A percentile compares a stretch with the other conserved stretches of the same genome.
These are phyloP conservation scores for Lobosporangium transversale DNA, from an alignment of 192 early-diverging fungal genomes.

Conservation along the genomic window DNA sequence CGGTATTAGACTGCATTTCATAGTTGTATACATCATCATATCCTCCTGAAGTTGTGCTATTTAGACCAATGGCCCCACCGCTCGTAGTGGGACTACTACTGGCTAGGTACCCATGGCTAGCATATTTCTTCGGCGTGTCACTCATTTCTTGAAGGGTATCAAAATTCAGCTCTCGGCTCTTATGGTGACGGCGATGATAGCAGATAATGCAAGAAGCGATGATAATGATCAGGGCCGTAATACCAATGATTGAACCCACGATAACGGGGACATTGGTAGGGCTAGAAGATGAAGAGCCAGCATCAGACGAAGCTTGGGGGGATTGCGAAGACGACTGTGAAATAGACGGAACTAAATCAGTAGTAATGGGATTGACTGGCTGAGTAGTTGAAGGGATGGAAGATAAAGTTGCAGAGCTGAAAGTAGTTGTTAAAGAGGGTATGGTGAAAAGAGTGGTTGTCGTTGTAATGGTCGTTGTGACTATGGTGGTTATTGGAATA, in stretches of 20 bases:
- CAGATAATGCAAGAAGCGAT: conserved; percentile 39
- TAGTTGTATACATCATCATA: conserved; percentile 37
- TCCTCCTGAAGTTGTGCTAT: not conserved
- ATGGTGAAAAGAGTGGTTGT: too few relatives aligned
- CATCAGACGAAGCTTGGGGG: not conserved
- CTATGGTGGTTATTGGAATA: not conserved
- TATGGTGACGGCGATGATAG: conserved; percentile 22
- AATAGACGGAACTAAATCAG: not conserved
- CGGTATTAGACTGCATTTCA: not conserved
- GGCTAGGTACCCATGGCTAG: conserved; percentile 12
- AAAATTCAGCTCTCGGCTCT: conserved; percentile 38
- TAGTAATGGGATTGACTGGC: not conserved
- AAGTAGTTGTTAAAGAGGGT: too few relatives aligned
- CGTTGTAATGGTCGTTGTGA: not conserved
- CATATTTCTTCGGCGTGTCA: not conserved
- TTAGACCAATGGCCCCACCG: not conserved
- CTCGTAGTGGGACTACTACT: too few relatives aligned
- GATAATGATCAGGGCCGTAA: conserved; percentile 24
- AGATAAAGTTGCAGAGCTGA: not conserved
- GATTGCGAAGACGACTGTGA: not conserved
- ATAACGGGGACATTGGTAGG: conserved; percentile 33
- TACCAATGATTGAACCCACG: conserved; percentile 28
- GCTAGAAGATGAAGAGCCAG: too few relatives aligned
- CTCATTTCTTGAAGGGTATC: conserved; percentile 41
- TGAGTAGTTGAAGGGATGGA: not conserved